phyloP scores from a whole-genome alignment of 306 rosid species.

The Comarum palustre region DNA sequence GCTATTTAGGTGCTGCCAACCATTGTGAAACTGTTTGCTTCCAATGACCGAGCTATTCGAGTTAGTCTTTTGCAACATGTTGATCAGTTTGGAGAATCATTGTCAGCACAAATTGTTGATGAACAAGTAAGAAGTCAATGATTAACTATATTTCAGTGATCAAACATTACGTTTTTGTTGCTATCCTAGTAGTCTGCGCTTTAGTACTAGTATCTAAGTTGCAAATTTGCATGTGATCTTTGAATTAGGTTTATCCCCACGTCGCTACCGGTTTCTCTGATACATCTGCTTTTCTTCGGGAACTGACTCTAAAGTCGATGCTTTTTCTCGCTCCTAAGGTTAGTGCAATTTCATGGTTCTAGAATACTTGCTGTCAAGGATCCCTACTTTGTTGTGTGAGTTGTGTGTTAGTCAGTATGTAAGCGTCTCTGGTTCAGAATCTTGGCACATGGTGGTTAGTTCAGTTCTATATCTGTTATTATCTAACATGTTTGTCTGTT shows the following conservation, averaged over 20 bases:
- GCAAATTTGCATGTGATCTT: slow-evolving; percentile 30
- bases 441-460: slow-evolving; percentile 4
- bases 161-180: slow-evolving; percentile 12
- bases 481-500: slow-evolving; percentile 16
- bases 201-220: slow-evolving; percentile 18
- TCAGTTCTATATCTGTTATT: slow-evolving; percentile 16
- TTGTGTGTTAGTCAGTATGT: background rate
- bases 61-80: slow-evolving; percentile 92
- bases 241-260: slow-evolving; percentile 83
- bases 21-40: slow-evolving; percentile 79
- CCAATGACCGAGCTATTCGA: slow-evolving; percentile 93
- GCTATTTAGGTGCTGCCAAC: slow-evolving; percentile 72
- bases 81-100: slow-evolving; percentile 90
- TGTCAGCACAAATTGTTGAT: slow-evolving; percentile 81
- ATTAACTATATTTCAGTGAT: slow-evolving; percentile 10
- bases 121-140: slow-evolving; percentile 62
- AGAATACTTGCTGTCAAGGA: background rate
- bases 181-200: slow-evolving; percentile 8
- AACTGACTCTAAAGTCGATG: slow-evolving; percentile 93
- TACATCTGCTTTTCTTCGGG: slow-evolving; percentile 94
- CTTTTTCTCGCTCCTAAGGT: slow-evolving; percentile 92
- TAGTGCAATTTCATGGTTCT: slow-evolving; percentile 19
- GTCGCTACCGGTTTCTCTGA: slow-evolving; percentile 94
- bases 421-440: slow-evolving; percentile 3
- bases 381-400: background rate